Evolutionary conservation across 1,284 basidiomycete genomes (phyloP), one percentile per base, ranked within the genome.

Genomic region (Tilletia walkeri): DNA sequence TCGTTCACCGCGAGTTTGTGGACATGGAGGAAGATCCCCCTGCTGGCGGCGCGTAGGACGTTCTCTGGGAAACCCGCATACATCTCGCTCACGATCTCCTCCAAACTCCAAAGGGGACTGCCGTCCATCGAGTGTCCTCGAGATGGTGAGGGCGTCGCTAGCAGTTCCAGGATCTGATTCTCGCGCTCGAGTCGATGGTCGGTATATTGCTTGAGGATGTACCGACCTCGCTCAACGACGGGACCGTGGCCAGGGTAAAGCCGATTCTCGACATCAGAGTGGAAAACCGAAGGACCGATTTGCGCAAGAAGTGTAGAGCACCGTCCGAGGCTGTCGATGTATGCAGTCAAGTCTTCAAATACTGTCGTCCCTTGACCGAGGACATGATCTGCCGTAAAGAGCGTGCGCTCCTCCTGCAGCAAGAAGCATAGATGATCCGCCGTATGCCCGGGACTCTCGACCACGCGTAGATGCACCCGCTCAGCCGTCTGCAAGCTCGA

Each of bases 391-490:
- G 91, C 93, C 0, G 93, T 95, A 85, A 95, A 70, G 36, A 83
- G 72, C 92, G 34, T 95, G 86, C 0, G 88, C 90, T 86, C 54
- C 63, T 80, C 75, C 45, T 70, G 59, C 18, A 81, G 68, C n/a
- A 81, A 49, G 5, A 83, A 68, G 67, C 87, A 90, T 76, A 95
- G 88, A 5, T 93, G 95, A 84, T 98, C 95, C 48, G 86, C 81
- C 0, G 95, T 97, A 81, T 98, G 95, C 0, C 95, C 95, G 0
- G 95, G 95, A 0, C 93, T 91, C 80, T 92, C 90, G 0, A 97
- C 77, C 18, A 95, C 88, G 36, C 87, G 86, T 16, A 84, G 67
- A 5, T 78, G 71, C 38, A 47, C 36, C 2, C 59, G 59, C 34
- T 63, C 59, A 34, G 18, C 14, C 0, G 34, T 39, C 38, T 34